Conservation (phyloP, 371 early-diverging fungal genomes). For the Coemansia sp. region DNA sequence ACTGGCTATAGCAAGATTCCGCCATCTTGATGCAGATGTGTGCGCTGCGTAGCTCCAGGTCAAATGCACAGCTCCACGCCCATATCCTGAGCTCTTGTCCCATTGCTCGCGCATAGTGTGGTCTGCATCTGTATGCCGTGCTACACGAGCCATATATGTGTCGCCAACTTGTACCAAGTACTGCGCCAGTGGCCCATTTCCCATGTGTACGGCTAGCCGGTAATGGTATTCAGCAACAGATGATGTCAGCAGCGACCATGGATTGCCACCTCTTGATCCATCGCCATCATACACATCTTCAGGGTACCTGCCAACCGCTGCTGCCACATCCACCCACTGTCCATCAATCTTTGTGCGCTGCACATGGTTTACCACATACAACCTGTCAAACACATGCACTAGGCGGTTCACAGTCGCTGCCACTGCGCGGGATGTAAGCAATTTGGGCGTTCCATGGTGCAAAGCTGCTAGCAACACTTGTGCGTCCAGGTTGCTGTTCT, state of each 20-base stretch:
- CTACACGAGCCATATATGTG: slow-evolving; percentile 58
- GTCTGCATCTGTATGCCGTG: slow-evolving; percentile 57
- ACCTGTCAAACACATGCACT: slow-evolving; percentile 50
- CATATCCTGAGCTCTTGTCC: slow-evolving; percentile 58
- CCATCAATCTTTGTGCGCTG: slow-evolving; percentile 18
- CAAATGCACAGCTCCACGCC: slow-evolving; percentile 68
- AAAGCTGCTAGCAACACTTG: slow-evolving; percentile 65
- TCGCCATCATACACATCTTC: slow-evolving; percentile 73
- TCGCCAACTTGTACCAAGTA: slow-evolving; percentile 58
- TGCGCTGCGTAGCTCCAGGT: slow-evolving; percentile 76
- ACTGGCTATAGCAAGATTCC: background rate
- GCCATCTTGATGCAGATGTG: slow-evolving; percentile 21
- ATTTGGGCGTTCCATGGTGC: slow-evolving; percentile 39
- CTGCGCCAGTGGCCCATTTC: background rate
- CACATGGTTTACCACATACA: slow-evolving; percentile 61
- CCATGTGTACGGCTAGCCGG: slow-evolving; percentile 24
- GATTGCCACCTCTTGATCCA: slow-evolving; percentile 61
- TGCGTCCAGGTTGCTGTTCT: slow-evolving; percentile 59
- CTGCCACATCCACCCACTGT: slow-evolving; percentile 39
- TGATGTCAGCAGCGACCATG: slow-evolving; percentile 71
- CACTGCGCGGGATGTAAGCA: slow-evolving; percentile 36
- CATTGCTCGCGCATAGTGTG: slow-evolving; percentile 71
- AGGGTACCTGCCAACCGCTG: slow-evolving; percentile 71
- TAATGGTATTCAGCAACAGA: slow-evolving; percentile 69
- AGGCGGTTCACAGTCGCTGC: slow-evolving; percentile 58